Evolutionary conservation across 495 filamentous ascomycete genomes (phyloP), one percentile per base, ranked within the genome.

Genomic region (Endocarpon pusillum): DNA sequence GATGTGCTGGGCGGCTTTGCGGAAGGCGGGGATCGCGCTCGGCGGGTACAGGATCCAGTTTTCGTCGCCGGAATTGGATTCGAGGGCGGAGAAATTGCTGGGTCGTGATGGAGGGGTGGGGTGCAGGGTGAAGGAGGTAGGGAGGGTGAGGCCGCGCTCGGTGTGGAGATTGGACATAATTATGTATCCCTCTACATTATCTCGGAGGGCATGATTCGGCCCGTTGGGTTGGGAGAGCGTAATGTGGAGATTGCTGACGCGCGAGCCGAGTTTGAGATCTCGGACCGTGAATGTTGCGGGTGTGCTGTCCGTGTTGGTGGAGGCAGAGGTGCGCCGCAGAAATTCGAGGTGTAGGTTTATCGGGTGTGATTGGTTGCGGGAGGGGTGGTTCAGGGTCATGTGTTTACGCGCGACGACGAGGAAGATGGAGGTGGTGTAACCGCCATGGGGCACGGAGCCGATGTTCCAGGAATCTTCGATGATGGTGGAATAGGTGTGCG

Each of bases 361-460:
- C 41, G 71, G 51, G 57, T 78, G 59, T 19, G 71, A 61, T 55
- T 78, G 74, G 42, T 70, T 63, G 31, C 69, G 67, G 0, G 53
- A 52, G 21, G 62, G 45, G 35, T 82, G 71, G 7, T 75, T 70
- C 19, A 69, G 73, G 26, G 45, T 47, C 55, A 81, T 82, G 52
- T 87, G 78, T 10, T 54, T 59, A 2, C 52, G 49, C 5, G 72
- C 70, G 15, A 77, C 66, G 11, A 57, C 53, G 43, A 81, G 65
- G 38, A 91, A 52, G 35, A 71, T 50, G 3, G 75, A 59, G 14
- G 75, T 74, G 8, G 78, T 72, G 45, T 78, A 87, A 30, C 83
- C 84, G 38, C 82, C 83, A 45, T 93, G 81, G 14, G 81, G 81
- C 3, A 93, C 83, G 23, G 64, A 64, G 30, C 80, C 81, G 41